Evolutionary conservation across 1,284 basidiomycete species (phyloP).

Genomic region (Heterobasidion occidentale): DNA sequence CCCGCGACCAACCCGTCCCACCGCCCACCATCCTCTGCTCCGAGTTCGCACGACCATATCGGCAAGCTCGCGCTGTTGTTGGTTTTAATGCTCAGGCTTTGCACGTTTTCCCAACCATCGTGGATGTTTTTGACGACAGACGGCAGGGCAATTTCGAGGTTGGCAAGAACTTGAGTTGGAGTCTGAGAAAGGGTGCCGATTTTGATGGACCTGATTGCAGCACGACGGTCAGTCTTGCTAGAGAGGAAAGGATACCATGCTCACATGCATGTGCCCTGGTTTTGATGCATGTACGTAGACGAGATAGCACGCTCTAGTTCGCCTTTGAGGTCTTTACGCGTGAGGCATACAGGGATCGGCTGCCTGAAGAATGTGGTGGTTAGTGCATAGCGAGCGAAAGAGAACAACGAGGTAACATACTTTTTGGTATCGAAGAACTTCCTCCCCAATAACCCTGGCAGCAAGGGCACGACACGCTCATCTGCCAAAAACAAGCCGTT

Average conservation of each 20-base stretch:
- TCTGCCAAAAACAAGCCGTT: constrained; percentile 93
- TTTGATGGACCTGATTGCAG: constrained; percentile 68
- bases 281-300: constrained; percentile 91
- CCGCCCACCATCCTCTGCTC: constrained; percentile 49
- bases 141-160: constrained; percentile 77
- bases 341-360: constrained; percentile 87
- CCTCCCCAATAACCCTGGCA: constrained; percentile 84
- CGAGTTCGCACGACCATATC: constrained; percentile 79
- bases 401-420: constrained; percentile 32
- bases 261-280: constrained; percentile 85
- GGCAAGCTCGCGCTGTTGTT: constrained; percentile 80
- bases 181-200: constrained; percentile 73
- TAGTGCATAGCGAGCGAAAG: neutral
- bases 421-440: constrained; percentile 93
- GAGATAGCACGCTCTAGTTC: constrained; percentile 88
- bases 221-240: neutral
- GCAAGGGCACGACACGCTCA: constrained; percentile 79
- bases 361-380: constrained; percentile 46
- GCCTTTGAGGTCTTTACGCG: constrained; percentile 79
- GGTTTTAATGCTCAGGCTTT: constrained; percentile 89
- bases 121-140: constrained; percentile 38
- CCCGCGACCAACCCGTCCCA: constrained; percentile 49
- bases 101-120: constrained; percentile 77
- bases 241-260: constrained; percentile 22
- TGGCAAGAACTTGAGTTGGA: constrained; percentile 68